phyloP scores from a whole-genome alignment of 768 basidiomycete species.

The Leccinum subtestaceum region DNA sequence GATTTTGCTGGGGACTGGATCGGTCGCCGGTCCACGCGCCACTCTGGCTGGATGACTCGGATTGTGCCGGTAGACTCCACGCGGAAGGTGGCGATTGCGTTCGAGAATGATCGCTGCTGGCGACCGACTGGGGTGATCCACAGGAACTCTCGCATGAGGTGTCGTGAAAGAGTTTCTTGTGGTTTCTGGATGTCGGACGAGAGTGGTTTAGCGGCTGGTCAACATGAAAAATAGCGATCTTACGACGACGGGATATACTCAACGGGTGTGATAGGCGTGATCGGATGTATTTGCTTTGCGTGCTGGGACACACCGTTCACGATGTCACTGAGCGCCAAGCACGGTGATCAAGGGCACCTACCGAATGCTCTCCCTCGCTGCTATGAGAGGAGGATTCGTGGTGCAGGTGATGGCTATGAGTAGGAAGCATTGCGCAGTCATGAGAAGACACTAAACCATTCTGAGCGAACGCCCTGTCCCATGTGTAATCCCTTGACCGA shows the following conservation, averaged over 20 bases:
- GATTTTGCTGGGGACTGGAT: constrained; percentile 36
- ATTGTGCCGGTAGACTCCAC: constrained; percentile 37
- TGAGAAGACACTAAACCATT: constrained; percentile 38
- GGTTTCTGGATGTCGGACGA: constrained; percentile 21
- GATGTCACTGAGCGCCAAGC: constrained; percentile 14
- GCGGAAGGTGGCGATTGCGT: constrained; percentile 45
- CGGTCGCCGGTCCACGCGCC: constrained; percentile 27
- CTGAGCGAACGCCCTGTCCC: constrained; percentile 35
- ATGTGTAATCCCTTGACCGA: constrained; percentile 35
- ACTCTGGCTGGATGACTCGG: constrained; percentile 32
- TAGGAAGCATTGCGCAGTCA: constrained; percentile 32
- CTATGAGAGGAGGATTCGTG: constrained; percentile 22
- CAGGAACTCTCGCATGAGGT: constrained; percentile 29
- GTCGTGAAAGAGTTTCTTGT: constrained; percentile 34
- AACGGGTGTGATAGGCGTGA: constrained; percentile 36
- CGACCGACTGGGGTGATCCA: constrained; percentile 31
- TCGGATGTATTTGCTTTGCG: constrained; percentile 31
- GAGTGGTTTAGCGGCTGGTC: constrained; percentile 11
- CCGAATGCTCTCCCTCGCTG: constrained; percentile 29
- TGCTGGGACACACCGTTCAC: constrained; percentile 17
- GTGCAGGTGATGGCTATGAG: constrained; percentile 30
- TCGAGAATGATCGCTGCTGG: constrained; percentile 48
- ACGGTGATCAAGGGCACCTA: constrained; percentile 16
- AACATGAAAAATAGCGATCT: constrained; percentile 14
- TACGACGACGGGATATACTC: constrained; percentile 36